Evolutionary conservation across 176 grass and related monocot genomes (phyloP), one percentile per base, ranked within the genome.

Genomic region (Oryza punctata): DNA sequence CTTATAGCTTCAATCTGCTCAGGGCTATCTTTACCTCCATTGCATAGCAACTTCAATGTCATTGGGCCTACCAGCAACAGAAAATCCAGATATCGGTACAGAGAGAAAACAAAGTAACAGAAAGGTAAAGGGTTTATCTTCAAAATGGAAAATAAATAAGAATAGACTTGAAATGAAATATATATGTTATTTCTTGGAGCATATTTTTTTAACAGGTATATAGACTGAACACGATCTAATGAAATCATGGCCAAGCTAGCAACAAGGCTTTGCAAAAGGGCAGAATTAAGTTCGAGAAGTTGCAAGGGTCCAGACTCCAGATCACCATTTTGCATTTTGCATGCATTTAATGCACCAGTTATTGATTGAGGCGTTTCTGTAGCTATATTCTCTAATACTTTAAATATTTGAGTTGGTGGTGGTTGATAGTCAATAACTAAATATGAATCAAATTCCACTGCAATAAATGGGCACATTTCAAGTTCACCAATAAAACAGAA

Each of bases 21-120:
- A 69, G 82, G 50, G 54, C 60, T 60, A 73, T 85, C 82, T 85
- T 88, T 89, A 72, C 84, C 84, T 86, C 90, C 84, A 82, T 25
- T 88, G 73, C 86, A 93, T 54, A 94, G 73, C 72, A 95, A 61
- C 65, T 88, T 83, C 86, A 98, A 75, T 76, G 74, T 90, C 7
- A 3, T 71, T 33, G 92, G 92, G 77, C 95, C 95, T 98, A 81
- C 21, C 79, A 84, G 37, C 26, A 86, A 82, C 73, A 88, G 12
- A 14, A 70, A 76, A 65, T 68, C 30, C 67, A 63, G 35, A 77
- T 77, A 72, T 41, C 60, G 72, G 47, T 9, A 67, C 23, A 64
- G 68, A 40, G 33, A 40, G 26, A 75, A 78, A 50, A 61, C 12
- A 19, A 78, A 85, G 19, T 71, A 78, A 45, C 63, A 85, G 16